Evolutionary conservation across 73 alveolate genomes (phyloP).

Genomic region (Stentor roeselii): DNA sequence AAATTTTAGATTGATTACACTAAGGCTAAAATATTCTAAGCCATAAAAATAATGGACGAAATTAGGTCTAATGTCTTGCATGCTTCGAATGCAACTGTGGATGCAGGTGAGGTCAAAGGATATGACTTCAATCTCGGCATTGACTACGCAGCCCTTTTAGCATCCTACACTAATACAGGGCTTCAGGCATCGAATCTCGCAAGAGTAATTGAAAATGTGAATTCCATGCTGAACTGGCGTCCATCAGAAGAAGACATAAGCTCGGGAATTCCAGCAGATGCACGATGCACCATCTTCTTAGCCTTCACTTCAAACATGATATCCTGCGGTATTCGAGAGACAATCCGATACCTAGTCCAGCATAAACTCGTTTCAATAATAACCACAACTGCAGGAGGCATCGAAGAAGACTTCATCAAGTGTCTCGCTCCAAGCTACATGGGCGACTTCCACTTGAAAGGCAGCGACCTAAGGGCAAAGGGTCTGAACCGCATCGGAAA

Average conservation of each 20-base stretch:
- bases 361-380: conserved; percentile 93
- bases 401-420: conserved; percentile 97
- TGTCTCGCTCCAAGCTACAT: conserved; percentile 81
- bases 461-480: conserved; percentile 72
- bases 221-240: conserved; percentile 94
- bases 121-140: conserved; percentile 97
- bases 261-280: conserved; percentile 57
- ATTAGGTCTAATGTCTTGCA: no score
- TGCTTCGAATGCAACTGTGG: no score
- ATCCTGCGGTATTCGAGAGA: conserved; percentile 94
- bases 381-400: conserved; percentile 98
- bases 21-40: no score
- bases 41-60: no score
- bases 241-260: conserved; percentile 76
- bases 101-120: conserved; percentile 79
- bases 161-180: conserved; percentile 51
- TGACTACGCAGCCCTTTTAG: conserved; percentile 50
- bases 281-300: conserved; percentile 90
- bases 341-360: conserved; percentile 91
- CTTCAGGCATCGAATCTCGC: conserved; percentile 86
- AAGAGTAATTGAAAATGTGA: conserved; percentile 81
- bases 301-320: conserved; percentile 98
- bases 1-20: no score
- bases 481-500: conserved; percentile 96
- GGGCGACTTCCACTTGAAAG: conserved; percentile 91